Base-by-base conservation (phyloP, 2,329 filamentous ascomycete genomes). In the Pseudogymnoascus pannorum region DNA sequence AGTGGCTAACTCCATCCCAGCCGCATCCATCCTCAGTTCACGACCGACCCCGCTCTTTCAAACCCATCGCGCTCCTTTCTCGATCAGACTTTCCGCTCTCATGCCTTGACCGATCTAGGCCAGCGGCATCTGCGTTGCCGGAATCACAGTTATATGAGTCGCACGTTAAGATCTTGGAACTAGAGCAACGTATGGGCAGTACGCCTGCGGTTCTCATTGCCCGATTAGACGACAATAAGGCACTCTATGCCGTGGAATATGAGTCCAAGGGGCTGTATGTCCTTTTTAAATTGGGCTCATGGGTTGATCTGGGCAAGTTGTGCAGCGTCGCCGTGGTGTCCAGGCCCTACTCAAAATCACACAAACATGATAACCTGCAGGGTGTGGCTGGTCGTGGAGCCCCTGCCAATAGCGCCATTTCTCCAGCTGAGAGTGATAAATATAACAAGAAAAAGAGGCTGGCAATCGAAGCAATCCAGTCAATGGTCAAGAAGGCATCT, bases 241-340 rank as follows among this genome's bases (percentile, higher is more conserved):
- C 76, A 35, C 65, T 83, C 0, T 88, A 84, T 70, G 86, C 81
- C 11, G 75, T 90, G n/a, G 89, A 92, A 74, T 79, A 83, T 22
- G 83, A 89, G 35, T 76, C 78, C 14, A 73, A 75, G 54, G 80
- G 81, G 0, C 76, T 87, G 3, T 92, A 89, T 71, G 82, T 83
- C 9, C 71, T 91, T 24, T 92, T 87, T 72, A 86, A 82, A 67
- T 75, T 94, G 44, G 87, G 84, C 1, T 73, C 76, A 18, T 90
- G 87, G 87, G 79, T 89, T 20, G 81, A 86, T 64, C 70, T 87
- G 59, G 77, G 80, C 35, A 74, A 78, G 5, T 75, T 92, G 26
- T 74, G 74, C 22, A 70, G 72, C 9, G 72, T 77, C 38, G 82
- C 84, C 38, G 82, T 81, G 0, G 78, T 76, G 2, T 75, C 76